Base-by-base conservation (phyloP, 768 basidiomycete genomes). In the Panaeolus cyanescens region DNA sequence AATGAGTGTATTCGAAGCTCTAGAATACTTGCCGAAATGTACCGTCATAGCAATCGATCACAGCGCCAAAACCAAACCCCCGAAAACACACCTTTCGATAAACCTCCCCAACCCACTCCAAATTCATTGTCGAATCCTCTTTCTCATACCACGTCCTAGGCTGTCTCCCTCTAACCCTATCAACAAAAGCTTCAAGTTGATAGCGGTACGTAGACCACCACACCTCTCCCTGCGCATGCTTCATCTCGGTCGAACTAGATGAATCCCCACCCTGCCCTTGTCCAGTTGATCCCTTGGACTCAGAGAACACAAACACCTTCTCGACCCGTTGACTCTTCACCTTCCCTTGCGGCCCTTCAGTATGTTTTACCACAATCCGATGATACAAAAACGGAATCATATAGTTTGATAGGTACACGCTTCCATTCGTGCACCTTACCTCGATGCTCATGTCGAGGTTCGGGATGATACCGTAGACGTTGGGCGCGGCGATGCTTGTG, bases 121-220 rank as follows among this genome's bases (percentile, higher is more conserved):
- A 81, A 58, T 80, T 77, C 19, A 64, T 68, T 7, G 83, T 65
- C 6, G 77, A 77, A 22, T 84, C 81, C 53, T 79, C 71, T 61
- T 70, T 69, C 5, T 67, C 65, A 1, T 82, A 58, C 86, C 85
- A 87, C 6, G 72, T 71, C 58, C 70, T 71, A n/a, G 75, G 72
- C 25, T 66, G 67, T 37, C 79, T 72, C 0, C 80, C 81, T 40
- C 78, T 72, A 0, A 87, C 59, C 62, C 75, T 75, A 67, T 86
- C 82, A 5, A 86, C 81, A 54, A 88, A 80, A 13, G 83, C 83
- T 68, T 85, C 83, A 32, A 87, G 73, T 69, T 86, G 83, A 66
- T 82, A 84, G 17, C 83, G 78, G 68, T 84, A 85, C 61, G 85
- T 81, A 33, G 77, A 70, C 85, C 85, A 85, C 85, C 85, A 86